phyloP scores from a whole-genome alignment of 176 grass and related monocot species.

The Pharus latifolius region DNA sequence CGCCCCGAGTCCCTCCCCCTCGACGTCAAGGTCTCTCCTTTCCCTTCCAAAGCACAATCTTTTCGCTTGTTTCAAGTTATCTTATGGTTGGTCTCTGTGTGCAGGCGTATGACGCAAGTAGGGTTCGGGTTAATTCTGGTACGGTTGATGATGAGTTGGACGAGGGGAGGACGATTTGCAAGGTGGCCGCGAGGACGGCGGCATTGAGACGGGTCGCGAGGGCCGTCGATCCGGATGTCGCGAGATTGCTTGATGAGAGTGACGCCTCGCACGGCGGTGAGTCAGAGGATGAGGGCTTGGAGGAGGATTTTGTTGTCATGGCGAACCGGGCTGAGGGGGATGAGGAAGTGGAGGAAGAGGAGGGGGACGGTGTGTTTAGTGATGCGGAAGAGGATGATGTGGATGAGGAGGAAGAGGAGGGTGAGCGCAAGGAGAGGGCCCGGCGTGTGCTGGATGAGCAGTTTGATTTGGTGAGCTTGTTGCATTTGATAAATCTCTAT shows the following conservation, averaged over 20 bases:
- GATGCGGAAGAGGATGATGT: constrained; percentile 20
- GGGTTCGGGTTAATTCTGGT: constrained; percentile 40
- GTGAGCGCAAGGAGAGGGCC: constrained; percentile 41
- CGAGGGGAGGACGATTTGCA: constrained; percentile 43
- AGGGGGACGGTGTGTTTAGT: constrained; percentile 7
- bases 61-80: background rate
- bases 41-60: background rate
- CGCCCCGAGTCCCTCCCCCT: constrained; percentile 50
- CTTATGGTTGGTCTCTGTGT: background rate
- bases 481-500: background rate
- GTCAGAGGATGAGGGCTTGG: constrained; percentile 71
- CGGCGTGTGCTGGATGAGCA: constrained; percentile 70
- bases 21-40: constrained; percentile 65
- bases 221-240: constrained; percentile 63
- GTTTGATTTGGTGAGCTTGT: constrained; percentile 73
- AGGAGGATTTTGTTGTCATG: constrained; percentile 92
- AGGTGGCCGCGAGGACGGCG: constrained; percentile 60
- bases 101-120: constrained; percentile 91
- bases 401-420: constrained; percentile 19
- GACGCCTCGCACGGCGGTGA: constrained; percentile 39
- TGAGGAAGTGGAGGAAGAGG: constrained; percentile 15
- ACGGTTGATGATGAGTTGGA: constrained; percentile 30
- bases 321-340: constrained; percentile 63
- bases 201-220: constrained; percentile 38
- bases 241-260: constrained; percentile 52